phyloP scores from a whole-genome alignment of 2,329 filamentous ascomycete genomes.

The Epichloe uncinata region DNA sequence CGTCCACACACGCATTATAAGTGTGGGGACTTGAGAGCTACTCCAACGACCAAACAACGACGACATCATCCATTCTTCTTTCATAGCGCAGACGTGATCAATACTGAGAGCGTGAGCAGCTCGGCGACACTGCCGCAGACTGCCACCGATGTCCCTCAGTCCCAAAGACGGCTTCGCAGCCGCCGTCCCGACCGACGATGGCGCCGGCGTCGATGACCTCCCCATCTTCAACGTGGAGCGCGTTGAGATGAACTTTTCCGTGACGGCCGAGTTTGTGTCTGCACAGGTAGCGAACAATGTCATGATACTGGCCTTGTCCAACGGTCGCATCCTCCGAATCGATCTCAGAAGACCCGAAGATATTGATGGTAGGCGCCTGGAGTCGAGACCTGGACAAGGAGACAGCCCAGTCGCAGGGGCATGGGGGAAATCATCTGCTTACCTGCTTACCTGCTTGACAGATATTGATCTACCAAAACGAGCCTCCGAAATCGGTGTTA shows the following conservation, averaged over 20 bases:
- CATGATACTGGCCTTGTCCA: constrained; percentile 80
- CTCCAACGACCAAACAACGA: not conserved
- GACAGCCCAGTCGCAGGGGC: not conserved
- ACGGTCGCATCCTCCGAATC: constrained; percentile 83
- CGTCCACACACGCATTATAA: too few species aligned
- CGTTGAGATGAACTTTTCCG: constrained; percentile 86
- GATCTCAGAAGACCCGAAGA: constrained; percentile 88
- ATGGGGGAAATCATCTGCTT: not conserved
- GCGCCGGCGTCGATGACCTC: constrained; percentile 47
- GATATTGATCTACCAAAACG: constrained; percentile 97
- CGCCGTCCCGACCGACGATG: constrained; percentile 45
- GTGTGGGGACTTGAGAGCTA: not conserved
- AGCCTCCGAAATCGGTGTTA: constrained; percentile 78
- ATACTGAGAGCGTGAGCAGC: not conserved
- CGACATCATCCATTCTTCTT: not conserved
- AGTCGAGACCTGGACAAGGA: not conserved
- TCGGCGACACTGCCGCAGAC: not conserved
- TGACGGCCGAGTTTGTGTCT: constrained; percentile 90
- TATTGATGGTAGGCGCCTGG: constrained; percentile 57
- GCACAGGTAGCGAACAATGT: constrained; percentile 97
- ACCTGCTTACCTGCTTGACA: constrained; percentile 21
- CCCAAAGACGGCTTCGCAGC: constrained; percentile 54
- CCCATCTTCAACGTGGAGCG: constrained; percentile 92
- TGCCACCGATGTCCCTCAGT: constrained; percentile 24
- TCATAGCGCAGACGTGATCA: not conserved